phyloP scores from a whole-genome alignment of 768 basidiomycete species.

The Phylloporus sp. region DNA sequence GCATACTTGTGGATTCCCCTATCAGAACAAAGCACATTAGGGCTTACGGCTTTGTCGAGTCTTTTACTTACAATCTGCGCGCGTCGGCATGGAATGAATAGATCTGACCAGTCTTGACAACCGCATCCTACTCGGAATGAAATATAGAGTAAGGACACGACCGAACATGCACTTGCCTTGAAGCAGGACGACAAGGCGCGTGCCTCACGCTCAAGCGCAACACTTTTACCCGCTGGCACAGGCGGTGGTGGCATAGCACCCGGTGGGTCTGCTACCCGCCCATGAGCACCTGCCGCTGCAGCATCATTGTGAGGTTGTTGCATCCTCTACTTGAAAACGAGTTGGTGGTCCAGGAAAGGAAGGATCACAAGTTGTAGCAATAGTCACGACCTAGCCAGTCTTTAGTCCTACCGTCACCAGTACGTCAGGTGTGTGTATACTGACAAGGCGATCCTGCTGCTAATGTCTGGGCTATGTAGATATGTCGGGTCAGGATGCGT shows the following conservation, averaged over 20 bases:
- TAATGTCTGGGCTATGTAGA: neutral
- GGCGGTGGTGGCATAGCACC: slow-evolving; percentile 52
- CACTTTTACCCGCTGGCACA: slow-evolving; percentile 36
- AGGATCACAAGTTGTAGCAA: neutral
- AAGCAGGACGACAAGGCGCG: slow-evolving; percentile 53
- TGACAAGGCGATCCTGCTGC: neutral
- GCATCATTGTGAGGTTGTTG: slow-evolving; percentile 35
- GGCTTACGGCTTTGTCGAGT: neutral
- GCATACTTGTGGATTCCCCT: slow-evolving; percentile 60
- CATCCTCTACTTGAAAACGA: slow-evolving; percentile 30
- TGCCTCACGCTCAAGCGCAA: slow-evolving; percentile 63
- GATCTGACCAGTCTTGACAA: slow-evolving; percentile 67
- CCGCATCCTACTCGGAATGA: slow-evolving; percentile 44
- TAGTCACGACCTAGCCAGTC: too few relatives aligned
- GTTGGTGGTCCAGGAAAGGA: slow-evolving; percentile 25
- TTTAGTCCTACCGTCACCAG: neutral
- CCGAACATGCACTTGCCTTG: slow-evolving; percentile 40
- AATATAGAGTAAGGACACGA: neutral
- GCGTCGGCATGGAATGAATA: slow-evolving; percentile 67
- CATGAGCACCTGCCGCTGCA: slow-evolving; percentile 7
- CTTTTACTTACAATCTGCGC: slow-evolving; percentile 52
- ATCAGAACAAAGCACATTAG: neutral
- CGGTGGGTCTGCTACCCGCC: slow-evolving; percentile 26
- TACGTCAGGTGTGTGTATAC: slow-evolving; percentile 1
- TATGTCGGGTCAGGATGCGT: slow-evolving; percentile 23